Percentiles rank a stretch among this genome's conserved stretches.
Evolutionary conservation across 2,329 filamentous ascomycete genomes (phyloP).

Genomic region (Botrytis byssoidea): DNA sequence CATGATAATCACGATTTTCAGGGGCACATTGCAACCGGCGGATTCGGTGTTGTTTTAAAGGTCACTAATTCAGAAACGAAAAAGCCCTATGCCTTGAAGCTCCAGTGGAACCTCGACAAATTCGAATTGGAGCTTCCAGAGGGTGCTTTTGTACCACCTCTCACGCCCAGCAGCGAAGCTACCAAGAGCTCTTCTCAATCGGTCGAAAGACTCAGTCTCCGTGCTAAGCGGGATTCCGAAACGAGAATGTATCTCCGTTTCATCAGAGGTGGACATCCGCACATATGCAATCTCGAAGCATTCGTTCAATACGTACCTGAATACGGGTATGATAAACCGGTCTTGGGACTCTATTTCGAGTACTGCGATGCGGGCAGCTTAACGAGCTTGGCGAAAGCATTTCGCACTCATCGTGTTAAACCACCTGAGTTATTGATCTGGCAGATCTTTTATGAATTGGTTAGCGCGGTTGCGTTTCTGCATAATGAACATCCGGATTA

Average conservation of each 20-base stretch:
- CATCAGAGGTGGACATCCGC: conserved; percentile 4
- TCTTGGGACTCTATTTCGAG: conserved; percentile 10
- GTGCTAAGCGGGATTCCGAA: background rate
- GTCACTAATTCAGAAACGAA: background rate
- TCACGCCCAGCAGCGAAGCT: conserved; percentile 5
- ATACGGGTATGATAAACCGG: background rate
- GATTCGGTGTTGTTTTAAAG: background rate
- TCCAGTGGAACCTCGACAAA: background rate
- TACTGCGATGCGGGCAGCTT: background rate
- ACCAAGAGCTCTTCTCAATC: background rate
- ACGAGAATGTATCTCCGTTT: conserved; percentile 3
- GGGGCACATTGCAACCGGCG: background rate
- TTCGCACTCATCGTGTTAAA: background rate
- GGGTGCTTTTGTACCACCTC: background rate
- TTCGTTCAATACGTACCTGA: conserved; percentile 7
- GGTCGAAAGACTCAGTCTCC: background rate
- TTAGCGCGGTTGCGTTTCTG: conserved; percentile 4
- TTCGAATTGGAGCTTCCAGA: background rate
- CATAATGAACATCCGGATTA: conserved; percentile 20
- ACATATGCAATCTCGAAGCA: conserved; percentile 12
- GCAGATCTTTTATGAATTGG: conserved; percentile 1
- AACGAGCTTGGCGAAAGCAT: background rate
- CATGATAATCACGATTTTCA: background rate
- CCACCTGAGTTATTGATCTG: background rate
- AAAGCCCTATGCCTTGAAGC: conserved; percentile 10